Base-by-base conservation (phyloP, 345 rosid genomes). In the Salix purpurea region DNA sequence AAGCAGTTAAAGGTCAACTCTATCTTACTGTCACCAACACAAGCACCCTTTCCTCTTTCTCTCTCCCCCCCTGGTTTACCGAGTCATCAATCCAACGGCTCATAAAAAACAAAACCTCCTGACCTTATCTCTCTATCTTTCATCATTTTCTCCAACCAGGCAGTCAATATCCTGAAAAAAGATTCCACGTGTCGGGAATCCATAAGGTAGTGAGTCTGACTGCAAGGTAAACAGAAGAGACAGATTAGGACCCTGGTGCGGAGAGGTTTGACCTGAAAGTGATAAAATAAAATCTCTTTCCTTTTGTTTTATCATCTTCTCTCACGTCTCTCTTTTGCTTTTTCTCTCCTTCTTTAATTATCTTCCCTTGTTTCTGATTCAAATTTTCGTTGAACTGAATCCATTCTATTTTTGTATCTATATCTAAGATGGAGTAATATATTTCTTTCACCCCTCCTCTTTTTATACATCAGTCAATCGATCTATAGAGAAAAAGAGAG, bases 1-100 rank as follows among this genome's bases (percentile, higher is more conserved):
- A 88, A 83, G 83, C 70, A 71, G 80, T 26, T 34, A 77, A 65
- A 77, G 84, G 94, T 89, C 92, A 89, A 87, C 94, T 80, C 85
- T 77, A 32, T 86, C 89, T 70, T 79, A 75, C 87, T 86, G 90
- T 89, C 87, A 72, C 88, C 90, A 80, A 81, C 91, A 50, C 48
- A 24, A 1, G 70, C 32, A 8, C 64, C 64, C 16, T 11, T 16
- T 19, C 2, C 8, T 18, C 11, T 36, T 18, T 61, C 66, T 19
- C 77, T 12, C 16, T 28, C 42, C 69, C 66, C 50, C 44, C 79
- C 75, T 30, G 26, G 69, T 78, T 81, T 69, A 74, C 69, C 60
- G 32, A 74, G 46, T 81, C 79, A 76, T 76, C 18, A 67, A 86
- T 84, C 88, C 74, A 85, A 87, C 91, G 90, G 87, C 83, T 83